phyloP scores from a whole-genome alignment of 257 asterid species.

The Fraxinus anomala region DNA sequence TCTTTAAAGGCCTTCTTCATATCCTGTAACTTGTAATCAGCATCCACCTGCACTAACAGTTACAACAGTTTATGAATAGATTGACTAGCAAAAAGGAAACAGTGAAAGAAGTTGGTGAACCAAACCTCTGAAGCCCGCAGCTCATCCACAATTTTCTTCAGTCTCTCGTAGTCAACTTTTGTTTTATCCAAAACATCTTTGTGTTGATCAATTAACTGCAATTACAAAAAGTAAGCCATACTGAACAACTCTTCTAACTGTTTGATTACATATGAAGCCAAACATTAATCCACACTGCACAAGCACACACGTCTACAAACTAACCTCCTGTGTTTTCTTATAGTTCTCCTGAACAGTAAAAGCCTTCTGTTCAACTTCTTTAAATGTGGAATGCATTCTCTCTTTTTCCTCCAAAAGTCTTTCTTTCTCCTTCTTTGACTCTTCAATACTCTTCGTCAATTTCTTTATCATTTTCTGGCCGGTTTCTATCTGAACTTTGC shows the following conservation, averaged over 20 bases:
- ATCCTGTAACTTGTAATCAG: conserved; percentile 91
- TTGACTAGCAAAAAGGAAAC: conserved; percentile 10
- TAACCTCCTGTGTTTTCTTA: conserved; percentile 78
- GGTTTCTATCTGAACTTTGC: conserved; percentile 80
- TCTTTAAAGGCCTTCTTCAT: conserved; percentile 75
- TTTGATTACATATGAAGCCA: not conserved
- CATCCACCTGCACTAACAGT: conserved; percentile 68
- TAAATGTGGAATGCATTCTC: conserved; percentile 57
- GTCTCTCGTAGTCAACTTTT: conserved; percentile 70
- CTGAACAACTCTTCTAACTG: not conserved
- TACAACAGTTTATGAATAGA: conserved; percentile 16
- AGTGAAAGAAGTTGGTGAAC: conserved; percentile 9
- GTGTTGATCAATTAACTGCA: conserved; percentile 80
- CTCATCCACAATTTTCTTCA: conserved; percentile 82
- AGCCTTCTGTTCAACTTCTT: conserved; percentile 83
- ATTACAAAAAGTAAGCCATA: conserved; percentile 14
- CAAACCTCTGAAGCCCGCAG: conserved; percentile 86
- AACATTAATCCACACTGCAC: not conserved
- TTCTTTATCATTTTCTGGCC: conserved; percentile 74
- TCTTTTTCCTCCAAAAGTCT: conserved; percentile 61
- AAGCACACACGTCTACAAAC: conserved; percentile 9
- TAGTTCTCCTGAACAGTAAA: conserved; percentile 77
- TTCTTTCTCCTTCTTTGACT: conserved; percentile 72
- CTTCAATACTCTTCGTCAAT: conserved; percentile 78
- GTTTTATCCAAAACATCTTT: conserved; percentile 64